Conservation (phyloP, 345 rosid species). For the Arabidopsis thaliana region TAIR10.1 NC_003076.8:26636501-26637000, state of each 20-base stretch:
- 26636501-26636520: background rate
- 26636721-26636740: conserved; percentile 35
- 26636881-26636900: conserved; percentile 19
- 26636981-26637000: background rate
- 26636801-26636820: conserved; percentile 32
- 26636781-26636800: conserved; percentile 23
- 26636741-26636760: conserved; percentile 18
- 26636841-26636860: conserved; percentile 37
- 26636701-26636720: conserved; percentile 31
- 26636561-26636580: conserved; percentile 24
- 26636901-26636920: background rate
- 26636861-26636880: conserved; percentile 44
- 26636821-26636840: conserved; percentile 28
- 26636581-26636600: conserved; percentile 38
- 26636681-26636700: conserved; percentile 46
- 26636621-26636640: conserved; percentile 44
- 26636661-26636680: conserved; percentile 34
- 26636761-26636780: conserved; percentile 35
- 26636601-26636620: conserved; percentile 37
- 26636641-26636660: conserved; percentile 20
- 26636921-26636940: background rate
- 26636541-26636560: background rate
- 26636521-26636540: conserved; percentile 19
- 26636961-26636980: conserved; percentile 17
- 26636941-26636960: background rate